Base-by-base conservation (phyloP, 164 flowering plant species). In the Protea cynaroides region DNA sequence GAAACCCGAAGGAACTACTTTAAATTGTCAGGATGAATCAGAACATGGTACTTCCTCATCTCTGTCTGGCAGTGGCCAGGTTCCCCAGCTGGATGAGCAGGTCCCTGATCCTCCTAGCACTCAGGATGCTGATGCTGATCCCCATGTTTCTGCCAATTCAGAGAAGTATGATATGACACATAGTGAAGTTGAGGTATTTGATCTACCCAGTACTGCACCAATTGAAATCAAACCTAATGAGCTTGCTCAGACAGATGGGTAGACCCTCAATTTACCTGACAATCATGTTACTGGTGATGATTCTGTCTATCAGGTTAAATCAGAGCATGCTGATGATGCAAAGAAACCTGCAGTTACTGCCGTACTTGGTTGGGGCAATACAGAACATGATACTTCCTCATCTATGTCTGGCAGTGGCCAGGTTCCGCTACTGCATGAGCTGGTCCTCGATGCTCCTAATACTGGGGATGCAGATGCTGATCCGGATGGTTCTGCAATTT, bases 31-130 rank as follows among this genome's bases (percentile, higher is more conserved):
- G 43, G n/a, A 25, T 63, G 57, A 63, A 15, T 18, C 24, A 38
- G 0, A 13, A 36, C 61, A 38, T 37, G n/a, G 36, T 58, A 19
- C 8, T 19, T 1, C 13, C 38, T 14, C 29, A 44, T 14, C 54
- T 46, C 15, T 36, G n/a, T 1, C n/a, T 24, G 34, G n/a, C 0
- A 17, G 24, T 37, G 23, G 3, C 47, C 47, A 36, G 61, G 61
- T 61, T 61, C 64, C 11, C 24, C 36, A 24, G 17, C 21, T 19
- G 13, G 69, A 49, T 57, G 69, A 47, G 24, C 44, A 34, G 44
- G 8, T 9, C n/a, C n/a, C n/a, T n/a, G n/a, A n/a, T n/a, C n/a
- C n/a, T n/a, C n/a, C n/a, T n/a, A n/a, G n/a, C 23, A 47, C 55
- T 9, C 23, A n/a, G 46, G 37, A 22, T 62, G 51, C n/a, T 8